Evolutionary conservation across 2,329 filamentous ascomycete genomes (phyloP), one percentile per base, ranked within the genome.

Genomic region (Coniochaeta ligniaria): DNA sequence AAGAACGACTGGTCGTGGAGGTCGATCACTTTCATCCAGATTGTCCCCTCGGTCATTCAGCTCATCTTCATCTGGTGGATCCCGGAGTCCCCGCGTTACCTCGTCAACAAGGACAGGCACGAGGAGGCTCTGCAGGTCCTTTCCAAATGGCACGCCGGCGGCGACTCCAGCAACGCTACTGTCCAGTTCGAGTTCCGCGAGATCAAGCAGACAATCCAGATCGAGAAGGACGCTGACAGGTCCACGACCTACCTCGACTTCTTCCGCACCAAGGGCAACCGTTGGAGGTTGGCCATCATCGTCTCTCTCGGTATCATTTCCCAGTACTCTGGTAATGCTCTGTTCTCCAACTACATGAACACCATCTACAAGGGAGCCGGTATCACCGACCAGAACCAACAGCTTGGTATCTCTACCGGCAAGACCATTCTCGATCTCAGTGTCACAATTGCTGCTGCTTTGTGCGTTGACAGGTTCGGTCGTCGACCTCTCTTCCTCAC

Each of bases 261-360:
- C 65, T 65, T 89, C 66, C 75, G 74, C 64, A 89, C 86, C 28
- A 80, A 76, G 66, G 85, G 86, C 31, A 89, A 90, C 75, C 78
- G 84, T 59, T 85, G 85, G 76, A 79, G 87, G 12, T 75, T 90
- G 52, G 77, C 81, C 56, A 82, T 89, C 60, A 76, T 88, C 47
- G 71, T 87, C 47, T 87, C 83, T 0, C 77, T 89, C 20, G 86
- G 85, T 67, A 73, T 89, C 65, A 87, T 89, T 68, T 87, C 84
- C 1, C 86, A 89, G 72, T 89, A 87, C 74, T 85, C 81, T 59
- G 86, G 87, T 52, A 89, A 89, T 68, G 85, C 83, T 20, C 74
- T 89, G 1, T 84, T 89, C 68, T 85, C 80, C 63, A 88, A 89
- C 73, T 89, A 89, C 70, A 84, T 86, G 67, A 82, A 85, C 62